phyloP scores from a whole-genome alignment of 306 rosid genomes.

The Oxytropis ochrocephala region DNA sequence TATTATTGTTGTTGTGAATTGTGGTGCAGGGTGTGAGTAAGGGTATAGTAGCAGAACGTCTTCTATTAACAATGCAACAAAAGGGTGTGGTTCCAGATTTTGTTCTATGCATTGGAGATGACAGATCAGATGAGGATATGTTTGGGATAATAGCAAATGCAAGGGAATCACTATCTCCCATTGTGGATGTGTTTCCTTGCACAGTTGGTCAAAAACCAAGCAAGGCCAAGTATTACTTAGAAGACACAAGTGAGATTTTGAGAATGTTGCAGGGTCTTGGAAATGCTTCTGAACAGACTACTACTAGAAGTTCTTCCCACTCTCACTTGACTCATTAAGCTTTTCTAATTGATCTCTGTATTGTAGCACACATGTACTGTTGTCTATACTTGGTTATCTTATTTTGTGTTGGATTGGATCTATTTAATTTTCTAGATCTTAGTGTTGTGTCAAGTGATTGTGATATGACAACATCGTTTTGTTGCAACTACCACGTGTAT shows the following conservation, averaged over 20 bases:
- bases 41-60: constrained; percentile 34
- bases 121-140: constrained; percentile 40
- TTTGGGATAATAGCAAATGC: constrained; percentile 33
- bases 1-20: not conserved
- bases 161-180: constrained; percentile 19
- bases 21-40: constrained; percentile 33
- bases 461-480: constrained; percentile 7
- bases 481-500: constrained; percentile 2
- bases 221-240: constrained; percentile 40
- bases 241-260: constrained; percentile 76
- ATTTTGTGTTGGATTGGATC: not conserved
- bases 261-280: constrained; percentile 84
- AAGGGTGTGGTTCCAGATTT: constrained; percentile 38
- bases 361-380: constrained; percentile 4
- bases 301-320: constrained; percentile 20
- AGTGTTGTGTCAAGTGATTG: not conserved
- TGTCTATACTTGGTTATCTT: constrained; percentile 8
- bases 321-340: constrained; percentile 24
- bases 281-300: constrained; percentile 52
- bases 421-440: not conserved
- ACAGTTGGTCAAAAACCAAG: constrained; percentile 39
- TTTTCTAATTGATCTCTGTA: constrained; percentile 14
- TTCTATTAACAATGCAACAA: constrained; percentile 32
- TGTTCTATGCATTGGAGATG: constrained; percentile 39
- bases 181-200: constrained; percentile 33